These are phyloP conservation scores for Coniferiporia weirii DNA, from an alignment of 1,284 basidiomycete species.

Conservation along the genomic window DNA sequence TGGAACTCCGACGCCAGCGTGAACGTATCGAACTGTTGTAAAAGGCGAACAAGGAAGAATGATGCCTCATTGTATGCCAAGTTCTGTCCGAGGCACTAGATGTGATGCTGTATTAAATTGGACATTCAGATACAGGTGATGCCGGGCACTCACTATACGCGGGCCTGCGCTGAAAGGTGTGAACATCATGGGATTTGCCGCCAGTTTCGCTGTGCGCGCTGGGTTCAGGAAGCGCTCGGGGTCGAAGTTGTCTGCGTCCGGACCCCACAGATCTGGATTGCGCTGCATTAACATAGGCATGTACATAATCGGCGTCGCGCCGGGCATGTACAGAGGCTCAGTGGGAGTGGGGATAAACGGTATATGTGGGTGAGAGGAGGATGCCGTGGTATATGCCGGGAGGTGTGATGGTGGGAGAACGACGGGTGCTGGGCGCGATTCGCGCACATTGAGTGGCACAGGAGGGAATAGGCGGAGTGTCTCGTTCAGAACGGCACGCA, in stretches of 20 bases:
- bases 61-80: constrained; percentile 70
- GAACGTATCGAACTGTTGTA: constrained; percentile 60
- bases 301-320: constrained; percentile 49
- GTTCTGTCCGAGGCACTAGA: constrained; percentile 66
- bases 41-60: constrained; percentile 58
- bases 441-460: constrained; percentile 61
- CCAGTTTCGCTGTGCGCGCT: constrained; percentile 40
- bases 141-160: constrained; percentile 34
- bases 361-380: constrained; percentile 10
- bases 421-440: constrained; percentile 43
- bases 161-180: constrained; percentile 68
- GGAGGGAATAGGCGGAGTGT: constrained; percentile 69
- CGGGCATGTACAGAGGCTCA: constrained; percentile 54
- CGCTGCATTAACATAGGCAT: constrained; percentile 56
- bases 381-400: constrained; percentile 31
- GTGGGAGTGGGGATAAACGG: constrained; percentile 23
- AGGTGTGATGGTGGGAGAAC: constrained; percentile 46
- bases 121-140: not conserved
- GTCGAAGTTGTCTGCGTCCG: constrained; percentile 63
- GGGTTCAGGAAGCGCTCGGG: constrained; percentile 67
- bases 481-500: constrained; percentile 70
- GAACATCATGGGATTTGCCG: constrained; percentile 60
- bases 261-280: constrained; percentile 57
- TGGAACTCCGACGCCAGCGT: constrained; percentile 55
- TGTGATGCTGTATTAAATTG: not conserved